phyloP scores from a whole-genome alignment of 345 rosid genomes.

The Luvunga scandens region DNA sequence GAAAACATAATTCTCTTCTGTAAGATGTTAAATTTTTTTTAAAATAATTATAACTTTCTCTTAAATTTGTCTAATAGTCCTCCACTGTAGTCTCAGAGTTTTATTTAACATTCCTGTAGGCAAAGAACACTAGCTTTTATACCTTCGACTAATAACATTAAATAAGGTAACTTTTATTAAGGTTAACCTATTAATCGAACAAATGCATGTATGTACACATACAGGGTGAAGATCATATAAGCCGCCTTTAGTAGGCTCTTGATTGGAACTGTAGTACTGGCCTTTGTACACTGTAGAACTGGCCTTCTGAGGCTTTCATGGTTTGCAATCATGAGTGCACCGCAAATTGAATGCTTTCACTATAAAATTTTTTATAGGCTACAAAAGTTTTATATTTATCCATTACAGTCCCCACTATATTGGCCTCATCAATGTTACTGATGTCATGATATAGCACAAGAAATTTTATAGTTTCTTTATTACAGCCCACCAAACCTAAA shows the following conservation, averaged over 20 bases:
- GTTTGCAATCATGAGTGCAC: conserved; percentile 60
- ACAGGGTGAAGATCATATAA: conserved; percentile 86
- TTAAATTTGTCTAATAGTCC: neutral
- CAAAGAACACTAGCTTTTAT: neutral
- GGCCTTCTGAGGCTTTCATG: conserved; percentile 63
- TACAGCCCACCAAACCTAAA: no score
- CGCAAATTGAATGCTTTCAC: conserved; percentile 72
- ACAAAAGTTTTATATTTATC: no score
- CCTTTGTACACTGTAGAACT: conserved; percentile 56
- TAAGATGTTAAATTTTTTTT: neutral
- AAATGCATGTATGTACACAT: neutral
- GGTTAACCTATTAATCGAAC: neutral
- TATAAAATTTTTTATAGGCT: conserved; percentile 20
- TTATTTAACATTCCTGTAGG: neutral
- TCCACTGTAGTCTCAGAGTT: neutral
- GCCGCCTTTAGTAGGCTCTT: conserved; percentile 58
- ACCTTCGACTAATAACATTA: conserved; percentile 19
- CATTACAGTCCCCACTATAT: no score
- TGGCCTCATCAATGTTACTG: no score
- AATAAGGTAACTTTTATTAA: neutral
- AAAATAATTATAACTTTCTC: neutral
- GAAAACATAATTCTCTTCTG: neutral
- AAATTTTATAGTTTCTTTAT: no score
- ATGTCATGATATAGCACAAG: no score
- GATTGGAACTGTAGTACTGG: conserved; percentile 46